phyloP scores from a whole-genome alignment of 1,139 yeast species.

The Pichia sp. region DNA sequence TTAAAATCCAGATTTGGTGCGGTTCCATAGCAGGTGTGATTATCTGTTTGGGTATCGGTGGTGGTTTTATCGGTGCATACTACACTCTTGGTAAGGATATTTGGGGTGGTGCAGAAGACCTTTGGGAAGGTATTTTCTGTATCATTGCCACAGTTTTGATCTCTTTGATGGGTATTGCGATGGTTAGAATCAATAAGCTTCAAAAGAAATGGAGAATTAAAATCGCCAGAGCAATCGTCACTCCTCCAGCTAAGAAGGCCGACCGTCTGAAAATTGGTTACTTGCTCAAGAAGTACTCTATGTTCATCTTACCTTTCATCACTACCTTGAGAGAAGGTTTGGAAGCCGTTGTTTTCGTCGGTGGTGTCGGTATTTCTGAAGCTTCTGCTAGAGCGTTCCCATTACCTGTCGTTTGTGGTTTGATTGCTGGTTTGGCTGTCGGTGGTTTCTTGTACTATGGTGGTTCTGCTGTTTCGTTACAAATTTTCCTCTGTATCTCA shows the following conservation, averaged over 20 bases:
- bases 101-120: conserved; percentile 83
- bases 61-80: conserved; percentile 80
- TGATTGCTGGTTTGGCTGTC: conserved; percentile 64
- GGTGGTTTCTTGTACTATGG: conserved; percentile 69
- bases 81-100: conserved; percentile 75
- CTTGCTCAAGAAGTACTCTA: conserved; percentile 56
- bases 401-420: conserved; percentile 72
- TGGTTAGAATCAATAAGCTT: conserved; percentile 85
- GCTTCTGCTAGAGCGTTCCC: conserved; percentile 66
- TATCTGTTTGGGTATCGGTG: conserved; percentile 73
- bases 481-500: conserved; percentile 71
- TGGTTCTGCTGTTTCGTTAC: conserved; percentile 70
- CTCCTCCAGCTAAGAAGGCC: conserved; percentile 33
- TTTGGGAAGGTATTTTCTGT: conserved; percentile 90
- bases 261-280: conserved; percentile 42
- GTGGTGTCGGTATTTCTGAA: conserved; percentile 55
- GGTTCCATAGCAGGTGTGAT: conserved; percentile 72
- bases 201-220: conserved; percentile 90
- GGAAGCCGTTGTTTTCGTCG: conserved; percentile 83
- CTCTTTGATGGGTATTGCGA: conserved; percentile 86
- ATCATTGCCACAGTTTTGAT: conserved; percentile 79
- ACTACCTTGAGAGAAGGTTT: conserved; percentile 84
- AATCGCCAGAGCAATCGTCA: conserved; percentile 59
- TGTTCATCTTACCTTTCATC: conserved; percentile 72
- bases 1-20: conserved; percentile 71